Conservation (phyloP, 495 filamentous ascomycete species). For the Elasticomyces elasticus region DNA sequence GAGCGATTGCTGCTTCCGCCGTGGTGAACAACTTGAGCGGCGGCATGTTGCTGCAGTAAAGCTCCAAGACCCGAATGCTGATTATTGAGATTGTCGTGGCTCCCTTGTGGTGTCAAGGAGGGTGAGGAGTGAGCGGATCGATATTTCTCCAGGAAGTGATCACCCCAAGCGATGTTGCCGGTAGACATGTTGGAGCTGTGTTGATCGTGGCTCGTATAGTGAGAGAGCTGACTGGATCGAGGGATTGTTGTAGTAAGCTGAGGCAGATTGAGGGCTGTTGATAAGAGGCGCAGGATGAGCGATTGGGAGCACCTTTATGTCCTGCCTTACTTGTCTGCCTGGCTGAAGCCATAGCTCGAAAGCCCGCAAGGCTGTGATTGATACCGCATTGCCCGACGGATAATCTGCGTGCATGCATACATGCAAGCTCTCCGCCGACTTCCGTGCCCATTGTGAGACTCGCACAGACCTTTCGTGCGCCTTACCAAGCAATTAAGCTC, state of each 20-base stretch:
- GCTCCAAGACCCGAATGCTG: not conserved
- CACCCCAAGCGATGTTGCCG: not conserved
- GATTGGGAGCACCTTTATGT: not conserved
- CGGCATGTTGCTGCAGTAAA: not conserved
- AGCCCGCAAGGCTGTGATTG: too few species aligned
- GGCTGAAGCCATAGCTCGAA: too few species aligned
- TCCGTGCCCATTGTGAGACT: too few species aligned
- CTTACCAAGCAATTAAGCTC: too few species aligned
- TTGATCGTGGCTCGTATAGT: not conserved
- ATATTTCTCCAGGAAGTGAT: not conserved
- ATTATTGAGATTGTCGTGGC: not conserved
- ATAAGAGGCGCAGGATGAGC: not conserved
- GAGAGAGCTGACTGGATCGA: not conserved
- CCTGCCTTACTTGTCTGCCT: not conserved
- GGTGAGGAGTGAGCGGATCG: not conserved
- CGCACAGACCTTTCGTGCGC: not conserved
- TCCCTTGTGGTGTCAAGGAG: not conserved
- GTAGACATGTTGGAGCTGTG: not conserved
- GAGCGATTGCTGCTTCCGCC: not conserved
- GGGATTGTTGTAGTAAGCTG: not conserved
- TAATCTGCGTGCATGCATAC: not conserved
- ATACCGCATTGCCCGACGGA: not conserved
- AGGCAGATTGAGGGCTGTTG: not conserved
- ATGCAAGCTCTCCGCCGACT: too few species aligned
- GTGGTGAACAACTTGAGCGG: not conserved